These are phyloP conservation scores for Arthrobotrys sphaeroides DNA, from an alignment of 2,329 filamentous ascomycete genomes.

Conservation along the genomic window DNA sequence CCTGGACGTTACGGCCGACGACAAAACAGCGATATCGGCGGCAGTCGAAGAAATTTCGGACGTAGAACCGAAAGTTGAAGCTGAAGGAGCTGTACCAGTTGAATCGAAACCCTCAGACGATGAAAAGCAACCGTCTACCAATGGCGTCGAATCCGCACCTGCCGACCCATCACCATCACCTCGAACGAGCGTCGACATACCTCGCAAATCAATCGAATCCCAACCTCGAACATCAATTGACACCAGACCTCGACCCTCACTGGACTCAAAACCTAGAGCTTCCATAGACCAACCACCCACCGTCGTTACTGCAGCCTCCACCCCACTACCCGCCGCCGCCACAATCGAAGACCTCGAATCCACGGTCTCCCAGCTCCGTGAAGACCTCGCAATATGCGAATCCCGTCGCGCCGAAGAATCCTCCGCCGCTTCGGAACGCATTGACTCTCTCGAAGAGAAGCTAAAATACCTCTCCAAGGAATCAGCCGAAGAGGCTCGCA, in stretches of 20 bases:
- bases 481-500: conserved; percentile 77
- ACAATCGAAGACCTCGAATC: conserved; percentile 61
- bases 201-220: conserved; percentile 34
- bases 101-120: conserved; percentile 60
- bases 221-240: conserved; percentile 22
- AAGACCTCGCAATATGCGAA: conserved; percentile 66
- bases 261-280: conserved; percentile 21
- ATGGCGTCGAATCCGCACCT: conserved; percentile 12
- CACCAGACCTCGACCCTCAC: neutral
- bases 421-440: conserved; percentile 83
- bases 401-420: conserved; percentile 80
- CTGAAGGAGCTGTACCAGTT: neutral
- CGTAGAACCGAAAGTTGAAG: conserved; percentile 45
- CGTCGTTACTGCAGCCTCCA: neutral
- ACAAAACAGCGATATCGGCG: conserved; percentile 24
- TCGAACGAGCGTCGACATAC: conserved; percentile 27
- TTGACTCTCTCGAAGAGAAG: conserved; percentile 91
- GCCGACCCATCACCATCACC: conserved; percentile 4
- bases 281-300: conserved; percentile 23
- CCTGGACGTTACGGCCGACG: conserved; percentile 55
- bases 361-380: conserved; percentile 65
- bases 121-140: conserved; percentile 58
- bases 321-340: neutral
- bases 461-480: conserved; percentile 86
- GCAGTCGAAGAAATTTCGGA: conserved; percentile 51